These are phyloP conservation scores for Aschersonia sp. DNA, from an alignment of 2,329 filamentous ascomycete species.

Conservation along the genomic window DNA sequence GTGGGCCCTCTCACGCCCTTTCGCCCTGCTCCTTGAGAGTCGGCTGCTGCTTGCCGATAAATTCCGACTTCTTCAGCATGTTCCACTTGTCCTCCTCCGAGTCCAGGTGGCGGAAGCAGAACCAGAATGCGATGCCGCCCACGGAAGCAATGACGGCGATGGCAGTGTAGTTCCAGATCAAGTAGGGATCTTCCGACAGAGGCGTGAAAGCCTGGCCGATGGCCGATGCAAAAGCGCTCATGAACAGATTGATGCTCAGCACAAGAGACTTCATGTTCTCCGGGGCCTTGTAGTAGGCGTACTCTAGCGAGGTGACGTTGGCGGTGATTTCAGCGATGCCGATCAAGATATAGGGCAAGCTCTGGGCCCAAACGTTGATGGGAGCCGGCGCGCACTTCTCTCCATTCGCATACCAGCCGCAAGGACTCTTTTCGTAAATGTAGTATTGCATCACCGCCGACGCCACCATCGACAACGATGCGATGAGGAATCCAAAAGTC, in stretches of 20 bases:
- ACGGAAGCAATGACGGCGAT: constrained; percentile 48
- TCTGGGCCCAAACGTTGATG: constrained; percentile 52
- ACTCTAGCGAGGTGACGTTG: constrained; percentile 51
- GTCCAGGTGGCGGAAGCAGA: constrained; percentile 51
- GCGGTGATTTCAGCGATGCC: constrained; percentile 39
- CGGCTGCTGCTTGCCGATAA: constrained; percentile 23
- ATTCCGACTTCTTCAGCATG: constrained; percentile 34
- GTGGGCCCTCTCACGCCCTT: not conserved
- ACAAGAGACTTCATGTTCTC: constrained; percentile 73
- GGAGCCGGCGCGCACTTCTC: constrained; percentile 33
- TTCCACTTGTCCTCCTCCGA: constrained; percentile 55
- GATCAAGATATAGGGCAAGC: constrained; percentile 34
- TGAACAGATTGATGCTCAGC: constrained; percentile 54
- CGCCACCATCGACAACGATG: constrained; percentile 44
- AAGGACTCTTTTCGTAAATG: constrained; percentile 49
- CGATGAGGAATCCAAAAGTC: constrained; percentile 52
- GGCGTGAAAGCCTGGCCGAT: constrained; percentile 54
- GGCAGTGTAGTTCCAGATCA: constrained; percentile 58
- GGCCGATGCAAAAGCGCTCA: constrained; percentile 53
- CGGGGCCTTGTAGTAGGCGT: constrained; percentile 65
- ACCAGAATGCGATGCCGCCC: constrained; percentile 53
- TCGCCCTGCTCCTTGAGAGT: constrained; percentile 6
- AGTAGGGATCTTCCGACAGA: constrained; percentile 46
- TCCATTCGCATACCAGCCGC: constrained; percentile 37
- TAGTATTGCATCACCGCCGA: constrained; percentile 43